Percentiles rank a stretch among this genome's conserved stretches.
phyloP scores from a whole-genome alignment of 495 filamentous ascomycete genomes.

The Poronia punctata region DNA sequence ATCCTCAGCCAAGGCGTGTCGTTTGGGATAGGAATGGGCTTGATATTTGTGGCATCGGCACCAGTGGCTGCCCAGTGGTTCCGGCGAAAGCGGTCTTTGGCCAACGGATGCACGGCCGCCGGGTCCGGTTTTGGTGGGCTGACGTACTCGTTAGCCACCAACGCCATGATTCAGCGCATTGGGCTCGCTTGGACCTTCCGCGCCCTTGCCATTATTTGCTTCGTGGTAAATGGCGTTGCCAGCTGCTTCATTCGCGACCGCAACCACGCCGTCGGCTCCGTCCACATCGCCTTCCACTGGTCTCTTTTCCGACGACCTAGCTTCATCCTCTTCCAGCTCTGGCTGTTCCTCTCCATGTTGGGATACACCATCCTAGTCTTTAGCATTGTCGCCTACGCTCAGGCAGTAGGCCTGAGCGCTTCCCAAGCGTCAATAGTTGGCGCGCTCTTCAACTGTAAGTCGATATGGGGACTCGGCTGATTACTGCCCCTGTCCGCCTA shows the following conservation, averaged over 20 bases:
- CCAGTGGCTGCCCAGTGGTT: conserved; percentile 79
- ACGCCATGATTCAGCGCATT: conserved; percentile 53
- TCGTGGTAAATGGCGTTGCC: conserved; percentile 51
- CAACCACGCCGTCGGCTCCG: conserved; percentile 58
- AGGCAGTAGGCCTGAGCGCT: conserved; percentile 53
- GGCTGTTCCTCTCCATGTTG: conserved; percentile 64
- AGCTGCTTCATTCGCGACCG: conserved; percentile 57
- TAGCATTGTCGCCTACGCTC: conserved; percentile 63
- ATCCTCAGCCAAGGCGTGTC: conserved; percentile 70
- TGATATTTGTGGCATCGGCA: conserved; percentile 65
- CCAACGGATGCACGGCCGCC: conserved; percentile 63
- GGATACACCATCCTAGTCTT: conserved; percentile 68
- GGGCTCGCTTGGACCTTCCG: conserved; percentile 61
- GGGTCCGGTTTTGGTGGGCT: conserved; percentile 75
- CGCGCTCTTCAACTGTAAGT: conserved; percentile 64
- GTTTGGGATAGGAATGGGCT: conserved; percentile 70
- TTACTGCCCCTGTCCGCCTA: too few species aligned
- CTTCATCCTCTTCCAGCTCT: conserved; percentile 58
- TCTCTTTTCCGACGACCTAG: conserved; percentile 52
- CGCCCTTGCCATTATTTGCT: conserved; percentile 55
- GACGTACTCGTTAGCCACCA: conserved; percentile 49
- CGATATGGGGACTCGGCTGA: too few species aligned
- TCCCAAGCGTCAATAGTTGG: conserved; percentile 63
- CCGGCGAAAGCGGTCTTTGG: conserved; percentile 56
- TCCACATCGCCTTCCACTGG: conserved; percentile 56